Percentiles rank a stretch among this genome's conserved stretches.
phyloP scores from a whole-genome alignment of 1,139 yeast species.

The Hemisphaericaspora subhashii region DNA sequence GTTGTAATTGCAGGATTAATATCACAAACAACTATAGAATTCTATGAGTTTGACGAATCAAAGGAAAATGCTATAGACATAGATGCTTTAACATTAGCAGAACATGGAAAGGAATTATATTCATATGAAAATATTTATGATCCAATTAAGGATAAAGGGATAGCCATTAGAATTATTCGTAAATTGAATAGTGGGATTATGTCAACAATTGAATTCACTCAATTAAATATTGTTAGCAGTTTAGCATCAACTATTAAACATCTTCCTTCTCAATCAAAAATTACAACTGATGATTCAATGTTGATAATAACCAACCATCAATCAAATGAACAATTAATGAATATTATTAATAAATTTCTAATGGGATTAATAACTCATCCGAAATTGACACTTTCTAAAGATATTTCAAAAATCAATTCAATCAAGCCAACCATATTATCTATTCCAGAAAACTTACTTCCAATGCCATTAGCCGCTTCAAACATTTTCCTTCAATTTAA shows the following conservation, averaged over 20 bases:
- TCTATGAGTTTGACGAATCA: slow-evolving; percentile 11
- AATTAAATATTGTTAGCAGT: slow-evolving; percentile 61
- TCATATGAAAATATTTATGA: slow-evolving; percentile 29
- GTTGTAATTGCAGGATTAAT: slow-evolving; percentile 14
- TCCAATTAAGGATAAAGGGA: slow-evolving; percentile 39
- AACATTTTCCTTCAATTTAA: not conserved
- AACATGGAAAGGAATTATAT: not conserved
- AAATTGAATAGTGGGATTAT: slow-evolving; percentile 19
- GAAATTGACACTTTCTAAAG: slow-evolving; percentile 17
- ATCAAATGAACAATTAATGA: slow-evolving; percentile 24
- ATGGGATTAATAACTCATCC: slow-evolving; percentile 29
- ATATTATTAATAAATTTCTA: slow-evolving; percentile 31
- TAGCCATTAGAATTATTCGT: slow-evolving; percentile 29
- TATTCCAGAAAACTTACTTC: slow-evolving; percentile 4
- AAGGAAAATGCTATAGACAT: slow-evolving; percentile 4
- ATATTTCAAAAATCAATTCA: slow-evolving; percentile 1
- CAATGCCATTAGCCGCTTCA: not conserved
- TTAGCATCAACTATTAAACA: slow-evolving; percentile 63
- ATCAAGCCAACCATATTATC: slow-evolving; percentile 25
- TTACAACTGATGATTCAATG: slow-evolving; percentile 42
- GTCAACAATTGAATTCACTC: slow-evolving; percentile 46
- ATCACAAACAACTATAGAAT: slow-evolving; percentile 14
- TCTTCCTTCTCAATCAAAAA: slow-evolving; percentile 48
- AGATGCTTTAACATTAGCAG: not conserved
- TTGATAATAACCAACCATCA: slow-evolving; percentile 31